Base-by-base conservation (phyloP, 1,284 basidiomycete species). In the Cutaneotrichosporon sp. region DNA sequence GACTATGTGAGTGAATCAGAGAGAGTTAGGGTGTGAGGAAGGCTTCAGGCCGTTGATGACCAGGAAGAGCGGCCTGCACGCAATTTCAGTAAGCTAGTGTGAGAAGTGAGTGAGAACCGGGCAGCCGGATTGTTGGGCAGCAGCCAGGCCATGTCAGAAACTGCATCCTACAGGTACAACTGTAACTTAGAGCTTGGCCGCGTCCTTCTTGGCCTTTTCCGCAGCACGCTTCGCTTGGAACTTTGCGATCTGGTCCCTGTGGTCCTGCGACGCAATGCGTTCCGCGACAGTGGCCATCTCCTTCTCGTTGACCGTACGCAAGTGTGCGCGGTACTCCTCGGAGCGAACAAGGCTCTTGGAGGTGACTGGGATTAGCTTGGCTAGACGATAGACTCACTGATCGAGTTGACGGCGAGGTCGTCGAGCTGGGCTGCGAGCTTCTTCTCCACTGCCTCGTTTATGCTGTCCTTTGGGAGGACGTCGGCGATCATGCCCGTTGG, bases 311-410 rank as follows among this genome's bases (percentile, higher is more conserved):
- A 65, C 40, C 46, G 49, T 30, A 53, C 59, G 61, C 16, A 61
- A 53, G 36, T 60, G 21, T 21, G 53, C 51, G 47, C 60, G 52
- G 40, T 56, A 49, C n/a, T 31, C 56, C 1, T 46, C 47, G 7
- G 64, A 50, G 62, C 64, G 64, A 5, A 65, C 36, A 38, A 62
- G 42, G 60, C 42, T 34, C 60, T 68, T 68, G 46, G 62, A 64
- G 10, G 60, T 57, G 42, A 62, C 65, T 66, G 61, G 1, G 21
- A 10, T 22, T 26, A 38, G 63, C 7, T 38, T 6, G 6, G 40
- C 22, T 34, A 16, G 5, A 38, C 6, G 30, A 36, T 30, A 22
- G 5, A 58, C 64, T 42, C 40, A 61, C 58, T 14, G 31, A 68
- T 64, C 22, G 60, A 62, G 14, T 56, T 62, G 31, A 56, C 26